phyloP scores from a whole-genome alignment of 805 yeast species.

The Myxozyma melibiosi region DNA sequence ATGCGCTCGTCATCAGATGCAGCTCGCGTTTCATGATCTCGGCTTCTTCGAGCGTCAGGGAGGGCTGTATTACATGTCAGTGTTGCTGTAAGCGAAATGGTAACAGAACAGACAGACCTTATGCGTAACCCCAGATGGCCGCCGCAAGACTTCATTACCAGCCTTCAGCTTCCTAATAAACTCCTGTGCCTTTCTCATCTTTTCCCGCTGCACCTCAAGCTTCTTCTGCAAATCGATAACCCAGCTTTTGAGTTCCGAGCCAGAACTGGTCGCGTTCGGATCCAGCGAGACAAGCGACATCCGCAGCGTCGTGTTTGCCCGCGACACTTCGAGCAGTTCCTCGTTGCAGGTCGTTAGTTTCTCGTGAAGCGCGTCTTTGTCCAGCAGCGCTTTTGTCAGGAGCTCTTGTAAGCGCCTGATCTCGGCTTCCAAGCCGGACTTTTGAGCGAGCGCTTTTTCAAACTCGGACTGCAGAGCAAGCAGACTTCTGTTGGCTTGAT shows the following conservation, averaged over 20 bases:
- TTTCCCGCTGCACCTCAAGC: slow-evolving; percentile 26
- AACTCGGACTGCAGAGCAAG: slow-evolving; percentile 14
- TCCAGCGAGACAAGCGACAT: slow-evolving; percentile 28
- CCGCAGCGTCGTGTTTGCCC: slow-evolving; percentile 28
- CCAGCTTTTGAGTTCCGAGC: slow-evolving; percentile 31
- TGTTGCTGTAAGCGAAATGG: not conserved
- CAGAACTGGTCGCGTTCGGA: slow-evolving; percentile 19
- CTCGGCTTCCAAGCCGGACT: slow-evolving; percentile 3
- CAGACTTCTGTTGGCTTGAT: slow-evolving; percentile 11
- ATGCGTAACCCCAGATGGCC: not conserved
- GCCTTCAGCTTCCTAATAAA: slow-evolving; percentile 19
- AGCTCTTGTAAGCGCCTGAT: slow-evolving; percentile 8
- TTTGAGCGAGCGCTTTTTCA: slow-evolving; percentile 7
- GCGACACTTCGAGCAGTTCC: slow-evolving; percentile 28
- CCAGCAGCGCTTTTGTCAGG: slow-evolving; percentile 15
- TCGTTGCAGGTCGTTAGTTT: slow-evolving; percentile 25
- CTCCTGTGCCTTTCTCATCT: slow-evolving; percentile 24
- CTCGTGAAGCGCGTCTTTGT: slow-evolving; percentile 25
- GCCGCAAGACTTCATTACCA: slow-evolving; percentile 11
- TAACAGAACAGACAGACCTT: slow-evolving; percentile 1
- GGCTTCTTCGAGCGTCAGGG: slow-evolving; percentile 24
- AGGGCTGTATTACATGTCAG: not conserved
- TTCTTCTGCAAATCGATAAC: slow-evolving; percentile 29
- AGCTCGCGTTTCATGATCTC: slow-evolving; percentile 30
- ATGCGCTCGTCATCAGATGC: slow-evolving; percentile 37